phyloP scores from a whole-genome alignment of 306 rosid species.

The Prunus mira region DNA sequence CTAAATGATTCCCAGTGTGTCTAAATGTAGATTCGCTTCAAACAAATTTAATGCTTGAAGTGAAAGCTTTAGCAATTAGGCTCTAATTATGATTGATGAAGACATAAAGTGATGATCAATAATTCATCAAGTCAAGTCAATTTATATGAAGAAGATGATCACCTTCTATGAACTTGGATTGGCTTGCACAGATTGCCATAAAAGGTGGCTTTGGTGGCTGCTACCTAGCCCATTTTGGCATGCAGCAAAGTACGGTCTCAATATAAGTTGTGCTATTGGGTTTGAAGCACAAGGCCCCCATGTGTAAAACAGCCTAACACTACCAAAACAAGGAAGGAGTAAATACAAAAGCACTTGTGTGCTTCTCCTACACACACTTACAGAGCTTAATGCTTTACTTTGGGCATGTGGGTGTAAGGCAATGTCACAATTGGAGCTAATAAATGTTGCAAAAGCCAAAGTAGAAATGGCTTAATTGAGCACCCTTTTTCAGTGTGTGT shows the following conservation, averaged over 20 bases:
- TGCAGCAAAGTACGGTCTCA: background rate
- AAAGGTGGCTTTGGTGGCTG: background rate
- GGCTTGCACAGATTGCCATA: background rate
- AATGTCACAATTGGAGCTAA: background rate
- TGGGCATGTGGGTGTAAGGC: background rate
- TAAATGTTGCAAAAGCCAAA: background rate
- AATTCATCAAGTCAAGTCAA: background rate
- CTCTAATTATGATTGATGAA: constrained; percentile 1
- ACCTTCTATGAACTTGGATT: background rate
- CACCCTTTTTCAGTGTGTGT: background rate
- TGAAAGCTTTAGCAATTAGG: background rate
- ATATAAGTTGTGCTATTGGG: background rate
- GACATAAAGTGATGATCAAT: constrained; percentile 11
- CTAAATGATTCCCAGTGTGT: background rate
- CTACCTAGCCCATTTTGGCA: background rate
- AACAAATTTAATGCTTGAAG: background rate
- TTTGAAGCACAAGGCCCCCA: background rate
- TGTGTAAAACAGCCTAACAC: constrained; percentile 7
- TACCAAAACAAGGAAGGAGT: background rate
- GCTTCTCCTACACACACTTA: background rate
- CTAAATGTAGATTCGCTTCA: constrained; percentile 7
- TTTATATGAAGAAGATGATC: background rate
- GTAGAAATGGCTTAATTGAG: background rate
- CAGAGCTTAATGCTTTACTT: background rate
- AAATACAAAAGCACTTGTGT: background rate